These are phyloP conservation scores for Amniculicola lignicola DNA, from an alignment of 495 filamentous ascomycete species.

Conservation along the genomic window DNA sequence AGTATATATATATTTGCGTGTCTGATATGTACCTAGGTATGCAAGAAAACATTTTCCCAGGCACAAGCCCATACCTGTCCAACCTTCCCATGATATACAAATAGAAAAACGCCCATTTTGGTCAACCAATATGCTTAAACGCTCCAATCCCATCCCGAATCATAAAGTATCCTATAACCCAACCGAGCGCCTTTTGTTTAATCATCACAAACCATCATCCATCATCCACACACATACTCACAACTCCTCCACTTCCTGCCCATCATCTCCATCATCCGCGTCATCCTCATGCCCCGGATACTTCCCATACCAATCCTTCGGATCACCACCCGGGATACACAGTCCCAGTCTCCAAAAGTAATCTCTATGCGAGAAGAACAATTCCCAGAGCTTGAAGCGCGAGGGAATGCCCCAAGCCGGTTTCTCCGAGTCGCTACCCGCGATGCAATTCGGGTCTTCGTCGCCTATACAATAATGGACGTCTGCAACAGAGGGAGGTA, in stretches of 20 bases:
- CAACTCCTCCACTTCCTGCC: conserved; percentile 7
- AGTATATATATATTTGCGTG: too few relatives aligned
- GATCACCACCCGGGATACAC: conserved; percentile 82
- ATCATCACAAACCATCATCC: too few relatives aligned
- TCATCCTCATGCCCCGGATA: conserved; percentile 25
- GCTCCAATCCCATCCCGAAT: too few relatives aligned
- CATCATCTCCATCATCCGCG: conserved; percentile 6
- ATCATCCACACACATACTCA: too few relatives aligned
- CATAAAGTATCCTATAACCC: too few relatives aligned
- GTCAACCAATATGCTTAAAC: too few relatives aligned
- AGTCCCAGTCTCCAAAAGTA: conserved; percentile 94
- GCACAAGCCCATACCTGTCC: too few relatives aligned
- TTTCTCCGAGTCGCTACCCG: conserved; percentile 44
- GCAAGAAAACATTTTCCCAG: too few relatives aligned
- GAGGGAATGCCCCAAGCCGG: conserved; percentile 51
- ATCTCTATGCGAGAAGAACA: conserved; percentile 93
- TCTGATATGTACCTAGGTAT: too few relatives aligned
- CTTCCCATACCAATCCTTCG: conserved; percentile 55
- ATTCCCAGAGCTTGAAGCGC: conserved; percentile 74
- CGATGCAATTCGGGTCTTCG: conserved; percentile 67
- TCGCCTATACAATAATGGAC: conserved; percentile 68
- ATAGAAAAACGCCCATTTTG: too few relatives aligned
- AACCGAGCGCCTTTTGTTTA: too few relatives aligned
- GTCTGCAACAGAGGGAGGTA: conserved; percentile 66
- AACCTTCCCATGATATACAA: too few relatives aligned